Evolutionary conservation across 164 flowering plant genomes (phyloP).

Genomic region (Kalanchoe fedtschenkoi): DNA sequence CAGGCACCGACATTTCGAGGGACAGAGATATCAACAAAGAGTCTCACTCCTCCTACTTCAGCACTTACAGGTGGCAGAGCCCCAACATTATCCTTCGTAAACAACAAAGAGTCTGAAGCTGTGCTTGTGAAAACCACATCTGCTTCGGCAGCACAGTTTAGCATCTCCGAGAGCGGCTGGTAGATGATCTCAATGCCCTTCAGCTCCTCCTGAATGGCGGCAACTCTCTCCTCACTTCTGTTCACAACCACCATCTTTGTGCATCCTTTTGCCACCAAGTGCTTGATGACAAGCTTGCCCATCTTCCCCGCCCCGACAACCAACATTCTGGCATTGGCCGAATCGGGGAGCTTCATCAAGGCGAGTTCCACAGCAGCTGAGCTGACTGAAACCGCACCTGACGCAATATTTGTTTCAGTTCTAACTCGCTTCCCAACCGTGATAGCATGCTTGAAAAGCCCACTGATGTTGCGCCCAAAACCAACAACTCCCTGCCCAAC

Average conservation of each 20-base stretch:
- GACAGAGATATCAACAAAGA: constrained; percentile 87
- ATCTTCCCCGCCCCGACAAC: constrained; percentile 95
- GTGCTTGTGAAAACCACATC: constrained; percentile 95
- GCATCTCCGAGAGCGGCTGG: constrained; percentile 72
- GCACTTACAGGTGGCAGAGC: constrained; percentile 46
- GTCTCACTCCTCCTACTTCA: constrained; percentile 56
- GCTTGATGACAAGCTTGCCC: constrained; percentile 98
- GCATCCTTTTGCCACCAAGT: constrained; percentile 92
- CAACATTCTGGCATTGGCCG: constrained; percentile 58
- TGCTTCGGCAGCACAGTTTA: constrained; percentile 65
- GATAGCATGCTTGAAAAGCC: constrained; percentile 87
- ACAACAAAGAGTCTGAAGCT: constrained; percentile 75
- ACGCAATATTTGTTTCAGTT: constrained; percentile 79
- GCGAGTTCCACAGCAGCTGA: constrained; percentile 97
- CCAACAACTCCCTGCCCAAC: constrained; percentile 83
- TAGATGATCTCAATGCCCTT: constrained; percentile 68
- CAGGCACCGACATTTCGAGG: constrained; percentile 92
- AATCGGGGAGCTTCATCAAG: constrained; percentile 74
- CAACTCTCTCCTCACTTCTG: constrained; percentile 63
- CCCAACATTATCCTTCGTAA: constrained; percentile 51
- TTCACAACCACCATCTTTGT: constrained; percentile 80
- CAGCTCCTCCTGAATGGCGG: constrained; percentile 67
- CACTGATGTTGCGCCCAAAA: constrained; percentile 84
- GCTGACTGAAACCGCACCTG: constrained; percentile 97
- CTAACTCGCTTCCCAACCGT: constrained; percentile 89